phyloP scores from a whole-genome alignment of 2,329 filamentous ascomycete genomes.

The Aspergillus sp. region DNA sequence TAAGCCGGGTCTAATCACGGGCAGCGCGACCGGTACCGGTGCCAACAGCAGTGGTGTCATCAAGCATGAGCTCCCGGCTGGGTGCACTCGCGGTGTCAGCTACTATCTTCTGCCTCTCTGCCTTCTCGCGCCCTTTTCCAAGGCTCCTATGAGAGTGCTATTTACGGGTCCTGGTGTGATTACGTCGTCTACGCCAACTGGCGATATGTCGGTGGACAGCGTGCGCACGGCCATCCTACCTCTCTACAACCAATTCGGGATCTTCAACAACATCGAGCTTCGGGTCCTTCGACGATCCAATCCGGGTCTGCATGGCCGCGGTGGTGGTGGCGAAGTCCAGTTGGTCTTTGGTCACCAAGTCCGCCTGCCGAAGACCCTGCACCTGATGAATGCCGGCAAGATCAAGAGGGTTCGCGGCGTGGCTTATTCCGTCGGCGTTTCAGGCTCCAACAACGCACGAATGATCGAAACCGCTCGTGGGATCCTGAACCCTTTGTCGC shows the following conservation, averaged over 20 bases:
- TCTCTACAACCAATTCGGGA: constrained; percentile 86
- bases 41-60: constrained; percentile 70
- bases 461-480: constrained; percentile 92
- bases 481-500: constrained; percentile 79
- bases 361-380: constrained; percentile 87
- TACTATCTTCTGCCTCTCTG: constrained; percentile 92
- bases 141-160: constrained; percentile 83
- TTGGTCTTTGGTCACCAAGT: constrained; percentile 92
- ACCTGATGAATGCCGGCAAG: constrained; percentile 77
- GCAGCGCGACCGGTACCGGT: constrained; percentile 73
- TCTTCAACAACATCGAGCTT: constrained; percentile 81
- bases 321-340: constrained; percentile 90
- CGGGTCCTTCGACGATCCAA: constrained; percentile 78
- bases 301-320: constrained; percentile 69
- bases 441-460: constrained; percentile 86
- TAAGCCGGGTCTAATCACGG: constrained; percentile 87
- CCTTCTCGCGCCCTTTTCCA: constrained; percentile 88
- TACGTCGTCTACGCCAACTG: constrained; percentile 76
- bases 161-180: constrained; percentile 92
- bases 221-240: constrained; percentile 92
- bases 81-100: constrained; percentile 76
- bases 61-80: constrained; percentile 74
- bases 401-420: constrained; percentile 90
- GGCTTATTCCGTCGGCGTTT: constrained; percentile 88
- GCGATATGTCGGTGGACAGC: constrained; percentile 88